Evolutionary conservation across 2,329 filamentous ascomycete genomes (phyloP), one percentile per base, ranked within the genome.

Genomic region (Phaeoacremonium minimum): DNA sequence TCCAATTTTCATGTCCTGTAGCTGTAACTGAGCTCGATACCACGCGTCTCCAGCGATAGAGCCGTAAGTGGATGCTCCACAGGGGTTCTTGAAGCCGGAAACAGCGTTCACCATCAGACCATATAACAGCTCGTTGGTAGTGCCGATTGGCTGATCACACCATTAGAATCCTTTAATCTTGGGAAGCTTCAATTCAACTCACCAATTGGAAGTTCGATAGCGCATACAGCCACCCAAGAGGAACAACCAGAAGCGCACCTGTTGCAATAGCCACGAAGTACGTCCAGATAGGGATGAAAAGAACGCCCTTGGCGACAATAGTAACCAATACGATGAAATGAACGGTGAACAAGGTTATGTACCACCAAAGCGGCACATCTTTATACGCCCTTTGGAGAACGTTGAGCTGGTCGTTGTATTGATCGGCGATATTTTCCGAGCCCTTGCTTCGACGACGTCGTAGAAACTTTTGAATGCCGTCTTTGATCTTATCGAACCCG

Each of bases 1-100:
- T 0, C 75, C 77, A n/a, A 81, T 77, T 48, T 80, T 77, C 49
- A 75, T 73, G 47, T 82, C 77, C 46, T 81, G 75, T 1, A 80
- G 59, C 62, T 78, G 76, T 15, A 68, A 64, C 44, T 75, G 72
- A 0, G 73, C 72, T 13, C 73, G 57, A 39, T 78, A 79, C 77
- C 77, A 81, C 3, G 76, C 74, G 36, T 80, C 74, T 11, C 77
- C 77, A 2, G 76, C 75, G 13, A 81, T 77, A 8, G 71, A 58
- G 7, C 76, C 71, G 46, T 80, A 81, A 0, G 71, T 63, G 1
- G 71, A 73, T 2, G 76, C 75, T 3, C 77, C 77, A 6, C 69
- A 67, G 1, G 77, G 77, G 42, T 79, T 77, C 40, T 72, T 73
- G 46, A 74, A 66, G 2, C 63, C 62, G 3, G 51, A 52, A 7